These are phyloP conservation scores for Naganishia kalamii DNA, from an alignment of 768 basidiomycete genomes.

Conservation along the genomic window DNA sequence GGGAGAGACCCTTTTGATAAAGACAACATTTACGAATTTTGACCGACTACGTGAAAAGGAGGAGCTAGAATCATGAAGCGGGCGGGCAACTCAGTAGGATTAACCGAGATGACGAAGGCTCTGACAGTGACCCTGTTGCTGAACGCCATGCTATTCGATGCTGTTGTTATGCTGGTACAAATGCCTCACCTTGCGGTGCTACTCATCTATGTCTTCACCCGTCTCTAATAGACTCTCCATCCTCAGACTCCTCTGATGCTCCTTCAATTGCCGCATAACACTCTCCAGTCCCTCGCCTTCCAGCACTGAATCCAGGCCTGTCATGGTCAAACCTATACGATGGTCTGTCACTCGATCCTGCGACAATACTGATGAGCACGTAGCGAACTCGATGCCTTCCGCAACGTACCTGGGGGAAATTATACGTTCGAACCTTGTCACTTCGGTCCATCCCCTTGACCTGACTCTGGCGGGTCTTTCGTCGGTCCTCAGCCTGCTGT, in stretches of 20 bases:
- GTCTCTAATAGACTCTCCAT: constrained; percentile 45
- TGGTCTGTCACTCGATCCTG: constrained; percentile 93
- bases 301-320: constrained; percentile 49
- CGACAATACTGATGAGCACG: neutral
- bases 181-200: too few relatives aligned
- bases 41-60: too few relatives aligned
- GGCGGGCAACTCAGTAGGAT: too few relatives aligned
- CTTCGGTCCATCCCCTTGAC: constrained; percentile 77
- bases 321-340: constrained; percentile 67
- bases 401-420: constrained; percentile 54
- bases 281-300: constrained; percentile 48
- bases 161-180: too few relatives aligned
- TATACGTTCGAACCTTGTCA: constrained; percentile 94
- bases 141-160: too few relatives aligned
- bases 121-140: too few relatives aligned
- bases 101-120: too few relatives aligned
- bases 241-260: constrained; percentile 39
- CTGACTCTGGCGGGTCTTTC: constrained; percentile 64
- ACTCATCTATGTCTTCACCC: constrained; percentile 43
- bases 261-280: constrained; percentile 41
- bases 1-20: too few relatives aligned
- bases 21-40: too few relatives aligned
- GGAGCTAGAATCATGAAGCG: too few relatives aligned
- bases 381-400: neutral
- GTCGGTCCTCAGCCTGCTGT: constrained; percentile 63